Base-by-base conservation (phyloP, 2,329 filamentous ascomycete genomes). In the Cercospora citrullina region DNA sequence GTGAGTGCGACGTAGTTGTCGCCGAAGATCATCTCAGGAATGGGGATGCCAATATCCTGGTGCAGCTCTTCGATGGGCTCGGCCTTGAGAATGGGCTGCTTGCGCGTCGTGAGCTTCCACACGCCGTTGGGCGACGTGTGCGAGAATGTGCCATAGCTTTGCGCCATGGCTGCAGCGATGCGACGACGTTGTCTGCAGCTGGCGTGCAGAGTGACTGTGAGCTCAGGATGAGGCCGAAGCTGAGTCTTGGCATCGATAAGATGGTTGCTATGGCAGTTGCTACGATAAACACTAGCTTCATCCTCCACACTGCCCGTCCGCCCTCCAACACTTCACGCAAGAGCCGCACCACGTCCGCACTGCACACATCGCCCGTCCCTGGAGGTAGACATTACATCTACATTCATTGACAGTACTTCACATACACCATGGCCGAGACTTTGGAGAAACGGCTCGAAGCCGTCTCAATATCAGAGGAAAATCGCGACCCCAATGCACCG, bases 1-100 rank as follows among this genome's bases (percentile, higher is more conserved):
- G 89, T 84, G 68, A 99, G 85, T 6, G 87, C 82, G 48, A 96
- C 89, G 67, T 91, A 83, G 80, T 99, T 99, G 83, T 99, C 94
- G 69, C 95, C 95, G 78, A 99, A 99, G 72, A 99, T 99, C 95
- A 99, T 99, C 83, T 99, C 95, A 8, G 95, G 95, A 48, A 94
- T 88, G 18, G 94, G 89, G 77, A 99, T 97, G 31, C 90, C 89
- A 64, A 99, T 86, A 70, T 87, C 88, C 66, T 85, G 84, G 48
- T 90, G 89, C 88, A 99, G 92, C 42, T 87, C 87, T 77, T 97
- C 93, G 77, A 99, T 98, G 61, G 93, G 91, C 5, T 87, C 91
- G 57, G 94, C 89, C 80, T 97, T 97, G 74, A 96, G 91, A 79
- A 99, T 99, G 70, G 95, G 95, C 61, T 95, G 89, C 83, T 97